phyloP scores from a whole-genome alignment of 2,329 filamentous ascomycete genomes.

The Ceratocystis lukuohia region DNA sequence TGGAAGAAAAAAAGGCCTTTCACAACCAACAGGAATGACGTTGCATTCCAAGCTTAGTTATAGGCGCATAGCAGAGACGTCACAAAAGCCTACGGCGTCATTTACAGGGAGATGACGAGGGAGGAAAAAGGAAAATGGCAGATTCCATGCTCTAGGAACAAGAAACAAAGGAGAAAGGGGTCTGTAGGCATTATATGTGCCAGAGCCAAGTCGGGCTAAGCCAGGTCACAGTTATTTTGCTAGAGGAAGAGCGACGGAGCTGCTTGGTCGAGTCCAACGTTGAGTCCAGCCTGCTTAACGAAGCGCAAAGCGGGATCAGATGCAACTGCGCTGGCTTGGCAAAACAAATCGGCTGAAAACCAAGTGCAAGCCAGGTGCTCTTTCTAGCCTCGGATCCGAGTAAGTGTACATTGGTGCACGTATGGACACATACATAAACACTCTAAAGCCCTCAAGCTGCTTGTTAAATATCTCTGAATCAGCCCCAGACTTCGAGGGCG shows the following conservation, averaged over 20 bases:
- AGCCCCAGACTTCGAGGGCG: background rate
- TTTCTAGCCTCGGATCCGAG: no score
- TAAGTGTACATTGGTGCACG: background rate
- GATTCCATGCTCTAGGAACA: background rate
- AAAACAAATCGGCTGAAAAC: no score
- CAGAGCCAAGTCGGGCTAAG: no score
- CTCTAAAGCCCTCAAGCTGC: background rate
- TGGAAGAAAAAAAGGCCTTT: no score
- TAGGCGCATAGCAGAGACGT: background rate
- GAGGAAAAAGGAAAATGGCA: background rate
- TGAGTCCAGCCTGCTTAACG: no score
- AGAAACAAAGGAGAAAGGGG: background rate
- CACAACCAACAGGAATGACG: background rate
- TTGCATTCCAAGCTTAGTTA: background rate
- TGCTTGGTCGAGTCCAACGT: no score
- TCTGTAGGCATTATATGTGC: no score
- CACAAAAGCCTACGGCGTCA: background rate
- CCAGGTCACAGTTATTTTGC: no score
- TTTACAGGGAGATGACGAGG: background rate
- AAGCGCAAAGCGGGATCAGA: no score
- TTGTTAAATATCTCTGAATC: background rate
- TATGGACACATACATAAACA: background rate
- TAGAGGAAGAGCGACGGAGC: no score
- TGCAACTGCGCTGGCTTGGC: no score
- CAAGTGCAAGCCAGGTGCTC: no score